phyloP scores from a whole-genome alignment of 169 alveolate species.

The Babesia bovis region DNA sequence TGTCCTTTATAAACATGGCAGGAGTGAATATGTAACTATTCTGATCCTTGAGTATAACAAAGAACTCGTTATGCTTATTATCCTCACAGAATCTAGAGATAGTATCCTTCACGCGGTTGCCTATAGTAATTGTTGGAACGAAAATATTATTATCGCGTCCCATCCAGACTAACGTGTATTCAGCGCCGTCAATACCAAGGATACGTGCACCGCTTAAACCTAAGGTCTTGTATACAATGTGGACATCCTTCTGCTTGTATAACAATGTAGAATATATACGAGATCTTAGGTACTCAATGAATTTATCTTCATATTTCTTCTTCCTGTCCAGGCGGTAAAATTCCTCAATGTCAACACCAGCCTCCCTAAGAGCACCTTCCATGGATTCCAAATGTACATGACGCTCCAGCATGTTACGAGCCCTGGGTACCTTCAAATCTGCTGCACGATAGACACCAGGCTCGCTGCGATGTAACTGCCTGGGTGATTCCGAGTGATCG shows the following conservation, averaged over 20 bases:
- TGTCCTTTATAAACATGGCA: constrained; percentile 34
- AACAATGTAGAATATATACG: neutral
- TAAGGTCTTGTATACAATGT: neutral
- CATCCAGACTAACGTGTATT: constrained; percentile 33
- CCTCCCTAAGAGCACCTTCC: constrained; percentile 5
- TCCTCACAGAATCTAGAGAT: neutral
- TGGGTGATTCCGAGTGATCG: too few species aligned
- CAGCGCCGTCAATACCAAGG: constrained; percentile 23
- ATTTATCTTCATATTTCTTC: neutral
- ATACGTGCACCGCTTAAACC: constrained; percentile 13
- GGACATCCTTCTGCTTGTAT: neutral
- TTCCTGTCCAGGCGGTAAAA: constrained; percentile 25
- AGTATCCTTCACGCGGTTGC: neutral
- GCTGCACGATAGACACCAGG: neutral
- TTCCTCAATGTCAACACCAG: constrained; percentile 6
- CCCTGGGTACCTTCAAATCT: constrained; percentile 2
- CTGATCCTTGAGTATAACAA: constrained; percentile 7
- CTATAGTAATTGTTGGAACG: neutral
- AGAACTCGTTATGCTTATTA: neutral
- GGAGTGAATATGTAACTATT: neutral
- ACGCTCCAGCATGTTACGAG: constrained; percentile 18
- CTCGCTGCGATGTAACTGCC: too few species aligned
- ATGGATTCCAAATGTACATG: neutral
- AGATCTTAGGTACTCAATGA: neutral
- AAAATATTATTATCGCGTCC: neutral